Evolutionary conservation across 2,329 filamentous ascomycete species (phyloP).

Genomic region (Cladosporium colombiae): DNA sequence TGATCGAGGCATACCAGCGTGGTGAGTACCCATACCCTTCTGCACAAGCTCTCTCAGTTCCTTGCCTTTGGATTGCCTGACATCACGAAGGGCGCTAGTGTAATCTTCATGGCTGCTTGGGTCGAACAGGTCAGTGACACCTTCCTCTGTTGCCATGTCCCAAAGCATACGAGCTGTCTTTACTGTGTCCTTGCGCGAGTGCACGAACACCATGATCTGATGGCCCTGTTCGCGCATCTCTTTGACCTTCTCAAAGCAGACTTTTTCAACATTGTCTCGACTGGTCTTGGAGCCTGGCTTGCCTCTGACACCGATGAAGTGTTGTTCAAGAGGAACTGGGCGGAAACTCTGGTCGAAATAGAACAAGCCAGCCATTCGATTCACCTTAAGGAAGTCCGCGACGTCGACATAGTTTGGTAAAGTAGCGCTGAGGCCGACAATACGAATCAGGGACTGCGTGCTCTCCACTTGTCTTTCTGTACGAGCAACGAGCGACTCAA

Average conservation of each 20-base stretch:
- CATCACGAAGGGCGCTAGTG: slow-evolving; percentile 75
- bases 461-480: slow-evolving; percentile 97
- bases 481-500: slow-evolving; percentile 92
- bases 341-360: slow-evolving; percentile 97
- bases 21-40: slow-evolving; percentile 92
- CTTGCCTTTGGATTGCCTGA: slow-evolving; percentile 80
- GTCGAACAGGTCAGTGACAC: slow-evolving; percentile 79
- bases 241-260: slow-evolving; percentile 90
- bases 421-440: slow-evolving; percentile 92
- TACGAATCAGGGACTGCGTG: slow-evolving; percentile 94
- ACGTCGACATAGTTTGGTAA: slow-evolving; percentile 96
- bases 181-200: slow-evolving; percentile 92
- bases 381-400: slow-evolving; percentile 94
- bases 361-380: slow-evolving; percentile 87
- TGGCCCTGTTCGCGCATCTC: slow-evolving; percentile 92
- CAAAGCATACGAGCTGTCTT: slow-evolving; percentile 82
- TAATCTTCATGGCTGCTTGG: slow-evolving; percentile 77
- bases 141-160: slow-evolving; percentile 81
- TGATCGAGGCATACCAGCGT: slow-evolving; percentile 92
- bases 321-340: slow-evolving; percentile 92
- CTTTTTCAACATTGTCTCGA: slow-evolving; percentile 82
- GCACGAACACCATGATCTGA: slow-evolving; percentile 99
- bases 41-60: slow-evolving; percentile 86
- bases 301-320: slow-evolving; percentile 94
- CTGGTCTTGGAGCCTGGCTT: slow-evolving; percentile 80